Percentiles rank a stretch among this genome's conserved stretches.
Conservation (phyloP, 306 rosid genomes). For the Dryas drummondii region DNA sequence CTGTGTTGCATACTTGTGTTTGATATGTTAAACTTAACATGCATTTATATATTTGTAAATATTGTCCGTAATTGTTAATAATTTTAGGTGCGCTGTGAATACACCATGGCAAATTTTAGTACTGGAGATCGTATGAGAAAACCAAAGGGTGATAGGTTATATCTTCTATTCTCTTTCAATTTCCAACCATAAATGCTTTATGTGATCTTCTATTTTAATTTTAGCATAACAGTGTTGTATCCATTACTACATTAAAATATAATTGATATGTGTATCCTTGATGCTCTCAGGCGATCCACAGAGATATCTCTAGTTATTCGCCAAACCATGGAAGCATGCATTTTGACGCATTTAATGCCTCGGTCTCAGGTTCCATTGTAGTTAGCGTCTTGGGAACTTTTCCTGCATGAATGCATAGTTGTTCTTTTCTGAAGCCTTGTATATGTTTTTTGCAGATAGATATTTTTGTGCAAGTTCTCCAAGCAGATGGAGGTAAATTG, state of each 20-base stretch:
- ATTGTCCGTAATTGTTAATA: slow-evolving; percentile 1
- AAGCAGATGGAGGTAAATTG: slow-evolving; percentile 87
- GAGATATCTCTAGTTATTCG: slow-evolving; percentile 91
- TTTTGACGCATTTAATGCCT: slow-evolving; percentile 84
- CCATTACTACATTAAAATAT: not conserved
- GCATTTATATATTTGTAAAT: not conserved
- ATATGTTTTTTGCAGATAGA: slow-evolving; percentile 58
- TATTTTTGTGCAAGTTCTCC: slow-evolving; percentile 90
- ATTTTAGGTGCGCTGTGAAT: slow-evolving; percentile 78
- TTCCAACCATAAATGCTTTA: not conserved
- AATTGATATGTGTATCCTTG: slow-evolving; percentile 23
- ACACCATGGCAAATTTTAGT: slow-evolving; percentile 92
- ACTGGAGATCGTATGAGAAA: slow-evolving; percentile 91
- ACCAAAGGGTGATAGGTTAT: slow-evolving; percentile 87
- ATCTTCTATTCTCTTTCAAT: slow-evolving; percentile 3
- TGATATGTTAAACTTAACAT: not conserved
- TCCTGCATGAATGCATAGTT: slow-evolving; percentile 9
- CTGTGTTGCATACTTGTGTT: not conserved
- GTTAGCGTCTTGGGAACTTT: slow-evolving; percentile 23
- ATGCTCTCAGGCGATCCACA: slow-evolving; percentile 70
- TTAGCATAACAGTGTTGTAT: not conserved
- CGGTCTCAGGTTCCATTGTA: slow-evolving; percentile 69
- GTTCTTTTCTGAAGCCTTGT: slow-evolving; percentile 25
- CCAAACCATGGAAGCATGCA: slow-evolving; percentile 88
- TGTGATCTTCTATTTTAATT: not conserved